These are phyloP conservation scores for Lactifluus echinatus DNA, from an alignment of 768 basidiomycete species.

Conservation along the genomic window DNA sequence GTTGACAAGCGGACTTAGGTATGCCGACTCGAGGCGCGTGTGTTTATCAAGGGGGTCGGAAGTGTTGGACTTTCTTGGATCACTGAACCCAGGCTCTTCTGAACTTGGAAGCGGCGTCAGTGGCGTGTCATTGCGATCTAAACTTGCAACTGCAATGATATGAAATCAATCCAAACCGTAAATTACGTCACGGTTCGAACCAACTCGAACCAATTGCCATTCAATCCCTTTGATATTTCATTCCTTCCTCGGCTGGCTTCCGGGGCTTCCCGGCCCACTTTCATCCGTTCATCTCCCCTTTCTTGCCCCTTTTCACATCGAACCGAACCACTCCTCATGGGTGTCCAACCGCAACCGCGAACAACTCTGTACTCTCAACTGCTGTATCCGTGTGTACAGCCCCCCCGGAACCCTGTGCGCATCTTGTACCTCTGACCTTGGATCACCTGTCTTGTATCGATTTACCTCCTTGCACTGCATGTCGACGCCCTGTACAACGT, in stretches of 20 bases:
- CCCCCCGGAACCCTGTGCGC: slow-evolving; percentile 5
- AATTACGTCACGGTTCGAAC: neutral
- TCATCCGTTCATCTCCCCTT: slow-evolving; percentile 1
- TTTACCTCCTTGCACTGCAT: slow-evolving; percentile 13
- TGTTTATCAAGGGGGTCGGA: slow-evolving; percentile 17
- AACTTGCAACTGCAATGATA: neutral
- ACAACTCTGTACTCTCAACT: slow-evolving; percentile 4
- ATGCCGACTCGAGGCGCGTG: slow-evolving; percentile 21
- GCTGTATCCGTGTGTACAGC: slow-evolving; percentile 10
- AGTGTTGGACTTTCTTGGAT: slow-evolving; percentile 20
- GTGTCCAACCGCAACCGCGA: neutral
- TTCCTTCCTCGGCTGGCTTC: slow-evolving; percentile 14
- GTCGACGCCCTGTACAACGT: neutral
- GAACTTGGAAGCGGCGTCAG: slow-evolving; percentile 1
- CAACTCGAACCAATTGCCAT: slow-evolving; percentile 6
- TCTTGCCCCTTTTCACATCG: slow-evolving; percentile 6
- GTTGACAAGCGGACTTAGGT: slow-evolving; percentile 18
- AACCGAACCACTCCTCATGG: slow-evolving; percentile 2
- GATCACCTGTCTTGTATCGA: slow-evolving; percentile 10
- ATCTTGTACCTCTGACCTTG: slow-evolving; percentile 5
- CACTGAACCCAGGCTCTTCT: slow-evolving; percentile 16
- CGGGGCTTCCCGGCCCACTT: slow-evolving; percentile 2
- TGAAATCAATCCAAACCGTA: neutral
- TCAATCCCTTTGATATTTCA: slow-evolving; percentile 1
- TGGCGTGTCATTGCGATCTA: neutral